Percentiles rank a stretch among this genome's conserved stretches.
Evolutionary conservation across 1,139 yeast genomes (phyloP).

Genomic region (Candida glucosophila): DNA sequence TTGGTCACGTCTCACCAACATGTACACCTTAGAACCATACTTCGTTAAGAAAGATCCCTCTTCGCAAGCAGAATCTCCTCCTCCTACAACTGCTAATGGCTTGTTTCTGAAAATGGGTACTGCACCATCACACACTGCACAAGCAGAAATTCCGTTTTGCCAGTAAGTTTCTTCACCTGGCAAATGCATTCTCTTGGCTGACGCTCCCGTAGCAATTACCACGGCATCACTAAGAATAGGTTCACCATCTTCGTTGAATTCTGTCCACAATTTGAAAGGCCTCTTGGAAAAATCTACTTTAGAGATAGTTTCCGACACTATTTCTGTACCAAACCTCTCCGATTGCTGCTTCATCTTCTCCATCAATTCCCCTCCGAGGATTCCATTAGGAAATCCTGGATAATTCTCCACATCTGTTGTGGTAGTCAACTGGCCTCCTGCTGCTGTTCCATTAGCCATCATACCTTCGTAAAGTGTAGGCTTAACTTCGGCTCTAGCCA

Average conservation of each 20-base stretch:
- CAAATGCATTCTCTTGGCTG: slow-evolving; percentile 85
- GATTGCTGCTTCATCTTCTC: slow-evolving; percentile 90
- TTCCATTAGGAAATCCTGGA: slow-evolving; percentile 97
- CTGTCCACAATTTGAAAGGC: slow-evolving; percentile 97
- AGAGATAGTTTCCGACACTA: slow-evolving; percentile 88
- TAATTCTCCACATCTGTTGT: slow-evolving; percentile 96
- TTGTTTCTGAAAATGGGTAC: slow-evolving; percentile 97
- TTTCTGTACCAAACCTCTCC: slow-evolving; percentile 79
- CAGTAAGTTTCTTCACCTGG: slow-evolving; percentile 98
- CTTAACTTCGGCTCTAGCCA: slow-evolving; percentile 92
- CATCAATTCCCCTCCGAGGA: slow-evolving; percentile 82
- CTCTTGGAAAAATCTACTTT: slow-evolving; percentile 78
- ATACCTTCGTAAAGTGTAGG: slow-evolving; percentile 93
- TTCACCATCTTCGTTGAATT: slow-evolving; percentile 80
- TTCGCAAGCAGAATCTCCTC: slow-evolving; percentile 99
- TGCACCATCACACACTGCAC: slow-evolving; percentile 99
- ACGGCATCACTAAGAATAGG: slow-evolving; percentile 91
- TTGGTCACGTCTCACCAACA: slow-evolving; percentile 88
- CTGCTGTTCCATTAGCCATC: slow-evolving; percentile 96
- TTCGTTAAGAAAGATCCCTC: slow-evolving; percentile 95
- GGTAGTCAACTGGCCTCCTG: slow-evolving; percentile 97
- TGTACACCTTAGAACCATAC: slow-evolving; percentile 90
- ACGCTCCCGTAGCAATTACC: slow-evolving; percentile 93
- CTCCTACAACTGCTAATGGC: slow-evolving; percentile 95
- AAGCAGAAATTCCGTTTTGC: slow-evolving; percentile 98